Evolutionary conservation across 2,329 filamentous ascomycete genomes (phyloP), one percentile per base, ranked within the genome.

Genomic region (Ophiostoma fasciatum): DNA sequence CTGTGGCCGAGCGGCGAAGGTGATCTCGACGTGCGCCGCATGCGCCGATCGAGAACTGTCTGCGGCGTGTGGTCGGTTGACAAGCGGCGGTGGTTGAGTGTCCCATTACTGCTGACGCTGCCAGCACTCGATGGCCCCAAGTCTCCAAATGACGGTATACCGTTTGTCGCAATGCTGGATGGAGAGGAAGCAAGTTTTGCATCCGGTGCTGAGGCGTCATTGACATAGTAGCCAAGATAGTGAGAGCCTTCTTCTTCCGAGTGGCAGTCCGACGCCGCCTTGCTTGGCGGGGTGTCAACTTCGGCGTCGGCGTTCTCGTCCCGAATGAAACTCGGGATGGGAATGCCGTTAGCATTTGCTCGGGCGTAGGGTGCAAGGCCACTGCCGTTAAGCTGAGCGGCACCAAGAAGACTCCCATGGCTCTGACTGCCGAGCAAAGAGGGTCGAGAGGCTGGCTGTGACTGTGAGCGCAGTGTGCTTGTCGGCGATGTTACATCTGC

Each of bases 401-500:
- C 17, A 5, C 33, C 33, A 20, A 37, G 13, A 7, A 35, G 28
- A n/a, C 21, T 41, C 4, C 40, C 43, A 14, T 46, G 44, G 12
- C 39, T 39, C 40, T 47, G 59, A 22, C 46, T 54, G 42, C 31
- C 53, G 47, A 44, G 41, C 45, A 58, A 51, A 3, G 58, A 48
- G 3, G 48, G 50, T 22, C 70, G 60, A 23, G 69, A 66, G 3
- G 73, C 72, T 18, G 74, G 74, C 49, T 78, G 74, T n/a, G 74
- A 78, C 49, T 78, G 74, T 19, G 74, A 78, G 43, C 74, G 64
- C 42, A 74, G 51, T n/a, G 70, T 60, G 45, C 71, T 69, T 37
- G 69, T 61, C 35, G 62, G 54, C 26, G 60, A 54, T 14, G 57
- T 61, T 12, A 62, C 51, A 25, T 75, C 71, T 18, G 61, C 66